These are phyloP conservation scores for Marsdenia floribunda DNA, from an alignment of 257 asterid genomes.

Conservation along the genomic window DNA sequence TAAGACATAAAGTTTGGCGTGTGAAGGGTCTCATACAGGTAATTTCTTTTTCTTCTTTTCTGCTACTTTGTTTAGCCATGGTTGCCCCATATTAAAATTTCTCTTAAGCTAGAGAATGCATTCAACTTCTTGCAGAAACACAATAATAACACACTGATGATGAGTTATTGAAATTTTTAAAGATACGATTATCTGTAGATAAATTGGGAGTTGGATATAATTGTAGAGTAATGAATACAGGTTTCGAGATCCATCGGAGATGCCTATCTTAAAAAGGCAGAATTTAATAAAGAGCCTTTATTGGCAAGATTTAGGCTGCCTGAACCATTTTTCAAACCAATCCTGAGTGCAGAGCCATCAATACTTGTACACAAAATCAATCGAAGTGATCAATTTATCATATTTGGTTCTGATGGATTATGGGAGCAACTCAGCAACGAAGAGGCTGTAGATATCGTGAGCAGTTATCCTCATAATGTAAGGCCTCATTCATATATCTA, in stretches of 20 bases:
- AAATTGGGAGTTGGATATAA: no score
- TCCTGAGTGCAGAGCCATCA: slow-evolving; percentile 81
- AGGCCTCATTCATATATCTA: slow-evolving; percentile 21
- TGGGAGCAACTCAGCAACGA: slow-evolving; percentile 98
- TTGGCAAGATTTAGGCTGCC: slow-evolving; percentile 66
- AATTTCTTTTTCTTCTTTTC: neutral
- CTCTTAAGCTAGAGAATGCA: no score
- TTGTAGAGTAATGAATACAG: slow-evolving; percentile 23
- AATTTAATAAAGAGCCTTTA: slow-evolving; percentile 77
- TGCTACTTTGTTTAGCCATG: no score
- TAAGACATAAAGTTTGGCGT: slow-evolving; percentile 91
- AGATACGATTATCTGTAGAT: no score
- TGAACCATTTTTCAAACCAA: slow-evolving; percentile 55
- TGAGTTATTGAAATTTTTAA: no score
- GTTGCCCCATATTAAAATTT: no score
- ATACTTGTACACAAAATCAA: slow-evolving; percentile 55
- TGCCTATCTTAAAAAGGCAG: slow-evolving; percentile 80
- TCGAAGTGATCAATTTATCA: slow-evolving; percentile 62
- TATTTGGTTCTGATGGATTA: slow-evolving; percentile 92
- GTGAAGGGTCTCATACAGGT: slow-evolving; percentile 98
- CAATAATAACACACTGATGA: no score
- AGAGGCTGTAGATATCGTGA: slow-evolving; percentile 84
- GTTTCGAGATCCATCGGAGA: slow-evolving; percentile 93
- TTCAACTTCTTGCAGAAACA: no score
- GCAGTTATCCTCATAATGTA: slow-evolving; percentile 58